Evolutionary conservation across 148 eudicot genomes (phyloP), one percentile per base, ranked within the genome.

Genomic region (Oxyria digyna): DNA sequence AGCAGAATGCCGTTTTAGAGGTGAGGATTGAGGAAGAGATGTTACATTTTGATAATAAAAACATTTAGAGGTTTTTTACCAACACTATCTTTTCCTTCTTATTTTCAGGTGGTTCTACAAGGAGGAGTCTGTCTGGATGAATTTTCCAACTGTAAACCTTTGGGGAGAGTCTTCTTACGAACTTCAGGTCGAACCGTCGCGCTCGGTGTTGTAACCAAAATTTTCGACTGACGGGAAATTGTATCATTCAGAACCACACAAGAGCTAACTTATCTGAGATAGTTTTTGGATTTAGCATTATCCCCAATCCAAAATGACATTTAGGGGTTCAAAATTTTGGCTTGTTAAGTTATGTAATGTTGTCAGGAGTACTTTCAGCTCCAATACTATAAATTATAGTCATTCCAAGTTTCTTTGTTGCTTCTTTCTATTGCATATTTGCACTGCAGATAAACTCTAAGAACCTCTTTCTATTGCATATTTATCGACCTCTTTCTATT

Each of bases 1-100:
- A 90, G 91, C 98, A 94, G 75, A 85, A 84, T 59, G 98, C 98
- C 4, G 69, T 90, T 7, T 54, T 94, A 42, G 91, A 94, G 97
- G 98, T 94, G 1, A 52, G 73, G 26, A n/a, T n/a, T n/a, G 26
- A 40, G 46, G 62, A 8, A 29, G 6, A 8, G n/a, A n/a, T n/a
- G n/a, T n/a, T n/a, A n/a, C n/a, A n/a, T n/a, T n/a, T n/a, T 6
- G 14, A 18, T 35, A 3, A 63, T 14, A 32, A 31, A 57, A 29
- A n/a, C n/a, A n/a, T 7, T 3, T 29, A 1, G 37, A 24, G 18
- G 4, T 65, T 65, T 37, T 65, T 10, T 65, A 11, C 29, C 29
- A 37, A 9, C 45, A 8, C 8, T 20, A 0, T 42, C 45, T 49
- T 5, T 54, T 62, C 13, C n/a, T 12, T 42, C 69, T 75, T 20